Conservation (phyloP, 176 grass and related monocot species). For the Neostapfia colusana region DNA sequence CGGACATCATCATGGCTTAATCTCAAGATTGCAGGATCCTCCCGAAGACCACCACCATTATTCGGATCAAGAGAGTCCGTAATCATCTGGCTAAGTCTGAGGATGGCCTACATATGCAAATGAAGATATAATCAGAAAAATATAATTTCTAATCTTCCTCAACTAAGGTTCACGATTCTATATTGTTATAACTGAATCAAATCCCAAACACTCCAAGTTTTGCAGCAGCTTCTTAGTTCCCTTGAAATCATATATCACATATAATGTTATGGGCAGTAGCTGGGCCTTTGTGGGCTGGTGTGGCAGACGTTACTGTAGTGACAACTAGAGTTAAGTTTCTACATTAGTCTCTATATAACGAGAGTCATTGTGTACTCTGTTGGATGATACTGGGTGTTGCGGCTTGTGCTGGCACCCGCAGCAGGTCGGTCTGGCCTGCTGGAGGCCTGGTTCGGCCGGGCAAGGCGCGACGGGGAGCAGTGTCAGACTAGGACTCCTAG, state of each 20-base stretch:
- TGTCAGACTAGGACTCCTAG: no score
- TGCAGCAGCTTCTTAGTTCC: neutral
- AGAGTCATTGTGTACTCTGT: no score
- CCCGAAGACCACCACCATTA: slow-evolving; percentile 49
- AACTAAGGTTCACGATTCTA: slow-evolving; percentile 12
- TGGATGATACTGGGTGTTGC: no score
- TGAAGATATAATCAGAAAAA: slow-evolving; percentile 29
- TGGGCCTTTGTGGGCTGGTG: no score
- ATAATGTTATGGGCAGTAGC: no score
- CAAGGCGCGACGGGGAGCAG: no score
- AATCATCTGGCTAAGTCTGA: slow-evolving; percentile 82
- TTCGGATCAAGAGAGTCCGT: slow-evolving; percentile 71
- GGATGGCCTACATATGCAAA: slow-evolving; percentile 68
- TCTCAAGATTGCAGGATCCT: slow-evolving; percentile 53
- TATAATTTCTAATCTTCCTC: neutral
- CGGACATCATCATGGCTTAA: slow-evolving; percentile 64
- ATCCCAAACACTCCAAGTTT: neutral
- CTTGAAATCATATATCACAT: slow-evolving; percentile 35
- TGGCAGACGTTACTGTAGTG: no score
- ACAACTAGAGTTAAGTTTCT: no score
- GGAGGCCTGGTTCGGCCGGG: no score
- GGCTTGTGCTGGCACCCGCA: no score
- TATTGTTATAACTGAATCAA: slow-evolving; percentile 4
- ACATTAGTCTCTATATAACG: no score
- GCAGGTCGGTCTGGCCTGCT: no score